Percentiles rank a stretch among this genome's conserved stretches.
Evolutionary conservation across 495 filamentous ascomycete species (phyloP).

Genomic region (Penicillium odoratum): DNA sequence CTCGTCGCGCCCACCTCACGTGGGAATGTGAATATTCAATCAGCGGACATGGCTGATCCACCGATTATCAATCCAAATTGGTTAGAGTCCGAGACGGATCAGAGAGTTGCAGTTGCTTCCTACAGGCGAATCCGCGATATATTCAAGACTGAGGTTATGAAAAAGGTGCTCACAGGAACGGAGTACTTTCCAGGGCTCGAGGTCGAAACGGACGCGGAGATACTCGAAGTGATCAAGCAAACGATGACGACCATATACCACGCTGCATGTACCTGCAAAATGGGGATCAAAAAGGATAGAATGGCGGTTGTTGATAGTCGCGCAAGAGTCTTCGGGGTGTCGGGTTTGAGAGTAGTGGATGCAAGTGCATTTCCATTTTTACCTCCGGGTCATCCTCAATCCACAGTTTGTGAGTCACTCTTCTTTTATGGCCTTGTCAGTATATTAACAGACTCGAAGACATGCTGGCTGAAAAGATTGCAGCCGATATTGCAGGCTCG

Average conservation of each 20-base stretch:
- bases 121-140: constrained; percentile 51
- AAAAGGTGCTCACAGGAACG: constrained; percentile 38
- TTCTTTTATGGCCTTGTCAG: background rate
- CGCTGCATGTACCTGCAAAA: constrained; percentile 51
- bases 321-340: constrained; percentile 53
- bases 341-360: constrained; percentile 58
- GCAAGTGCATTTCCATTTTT: constrained; percentile 57
- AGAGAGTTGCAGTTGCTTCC: constrained; percentile 51
- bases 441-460: constrained; percentile 27
- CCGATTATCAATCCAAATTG: constrained; percentile 60
- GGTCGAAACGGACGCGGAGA: constrained; percentile 51
- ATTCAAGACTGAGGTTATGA: constrained; percentile 35
- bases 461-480: constrained; percentile 64
- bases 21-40: constrained; percentile 55
- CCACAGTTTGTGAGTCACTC: constrained; percentile 46
- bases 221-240: constrained; percentile 44
- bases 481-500: constrained; percentile 43
- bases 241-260: constrained; percentile 53
- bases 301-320: constrained; percentile 56
- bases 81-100: constrained; percentile 52
- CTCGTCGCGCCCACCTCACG: constrained; percentile 50
- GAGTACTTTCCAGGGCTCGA: constrained; percentile 53
- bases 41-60: constrained; percentile 35
- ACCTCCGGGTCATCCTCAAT: constrained; percentile 56
- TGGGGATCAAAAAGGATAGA: constrained; percentile 45